phyloP scores from a whole-genome alignment of 225 moss, liverwort and hornwort species.

The Bryum argenteum region DNA sequence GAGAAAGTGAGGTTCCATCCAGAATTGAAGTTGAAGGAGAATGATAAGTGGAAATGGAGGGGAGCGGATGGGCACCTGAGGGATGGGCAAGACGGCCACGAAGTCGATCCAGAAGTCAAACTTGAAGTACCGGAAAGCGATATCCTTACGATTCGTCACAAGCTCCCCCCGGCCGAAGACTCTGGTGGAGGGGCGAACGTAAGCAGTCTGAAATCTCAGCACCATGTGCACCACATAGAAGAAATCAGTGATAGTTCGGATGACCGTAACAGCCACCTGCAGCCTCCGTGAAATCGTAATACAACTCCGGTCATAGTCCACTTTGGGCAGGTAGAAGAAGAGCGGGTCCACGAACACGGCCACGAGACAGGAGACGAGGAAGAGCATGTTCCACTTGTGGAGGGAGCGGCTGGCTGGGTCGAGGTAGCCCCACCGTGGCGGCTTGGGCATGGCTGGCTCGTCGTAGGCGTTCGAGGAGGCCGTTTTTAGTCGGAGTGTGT shows the following conservation, averaged over 20 bases:
- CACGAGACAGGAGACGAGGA: slow-evolving; percentile 74
- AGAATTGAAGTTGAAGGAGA: no score
- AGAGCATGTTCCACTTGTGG: slow-evolving; percentile 73
- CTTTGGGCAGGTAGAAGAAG: slow-evolving; percentile 80
- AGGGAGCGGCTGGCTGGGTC: slow-evolving; percentile 65
- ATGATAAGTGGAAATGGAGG: neutral
- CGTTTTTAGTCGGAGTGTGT: slow-evolving; percentile 51
- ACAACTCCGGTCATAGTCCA: slow-evolving; percentile 49
- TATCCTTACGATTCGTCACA: slow-evolving; percentile 46
- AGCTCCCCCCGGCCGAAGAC: slow-evolving; percentile 66
- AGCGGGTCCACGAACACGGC: slow-evolving; percentile 84
- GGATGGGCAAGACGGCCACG: slow-evolving; percentile 59
- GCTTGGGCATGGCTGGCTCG: slow-evolving; percentile 39
- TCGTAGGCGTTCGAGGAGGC: slow-evolving; percentile 48
- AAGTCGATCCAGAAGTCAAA: slow-evolving; percentile 62
- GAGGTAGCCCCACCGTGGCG: slow-evolving; percentile 37
- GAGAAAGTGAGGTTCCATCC: no score
- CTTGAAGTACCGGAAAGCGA: slow-evolving; percentile 42
- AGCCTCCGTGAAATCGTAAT: slow-evolving; percentile 60
- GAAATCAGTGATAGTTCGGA: slow-evolving; percentile 77
- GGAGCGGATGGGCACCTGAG: slow-evolving; percentile 38
- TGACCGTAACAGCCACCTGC: slow-evolving; percentile 67
- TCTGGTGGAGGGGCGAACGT: slow-evolving; percentile 45
- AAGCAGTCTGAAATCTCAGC: slow-evolving; percentile 52
- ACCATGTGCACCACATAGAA: slow-evolving; percentile 83